A percentile compares a stretch with the other conserved stretches of the same genome.
phyloP scores from a whole-genome alignment of 148 eudicot genomes.

The Salicornia ramosissima region DNA sequence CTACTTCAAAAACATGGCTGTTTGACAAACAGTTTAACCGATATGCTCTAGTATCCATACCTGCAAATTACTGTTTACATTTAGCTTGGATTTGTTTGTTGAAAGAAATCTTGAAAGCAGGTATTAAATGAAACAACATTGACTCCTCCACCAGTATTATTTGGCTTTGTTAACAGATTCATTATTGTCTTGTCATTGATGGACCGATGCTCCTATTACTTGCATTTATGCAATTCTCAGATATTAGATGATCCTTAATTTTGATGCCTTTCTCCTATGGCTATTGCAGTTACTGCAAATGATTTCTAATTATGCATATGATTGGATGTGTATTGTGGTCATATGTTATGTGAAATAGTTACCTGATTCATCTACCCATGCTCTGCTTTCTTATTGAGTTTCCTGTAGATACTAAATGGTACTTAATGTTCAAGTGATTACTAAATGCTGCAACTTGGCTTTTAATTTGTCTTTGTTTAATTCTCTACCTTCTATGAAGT shows the following conservation, averaged over 20 bases:
- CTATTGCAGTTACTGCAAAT: not conserved
- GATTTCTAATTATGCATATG: not conserved
- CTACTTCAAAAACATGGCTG: conserved; percentile 72
- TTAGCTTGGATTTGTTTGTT: not conserved
- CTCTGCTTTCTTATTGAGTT: not conserved
- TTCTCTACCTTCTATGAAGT: not conserved
- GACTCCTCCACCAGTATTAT: not conserved
- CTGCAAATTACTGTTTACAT: conserved; percentile 32
- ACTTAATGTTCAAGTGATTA: not conserved
- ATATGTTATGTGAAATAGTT: not conserved
- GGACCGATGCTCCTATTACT: not conserved
- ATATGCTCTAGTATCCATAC: conserved; percentile 91
- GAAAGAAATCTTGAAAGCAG: not conserved
- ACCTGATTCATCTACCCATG: not conserved
- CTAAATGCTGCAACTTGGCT: not conserved
- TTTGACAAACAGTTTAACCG: conserved; percentile 69
- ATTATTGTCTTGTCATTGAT: not conserved
- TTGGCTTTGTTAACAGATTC: not conserved
- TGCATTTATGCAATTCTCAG: not conserved
- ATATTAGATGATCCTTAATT: not conserved
- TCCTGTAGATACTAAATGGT: not conserved
- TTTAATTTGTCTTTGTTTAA: not conserved
- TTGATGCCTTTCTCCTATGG: not conserved
- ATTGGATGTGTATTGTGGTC: not conserved
- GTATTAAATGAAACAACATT: not conserved